A percentile compares a stretch with the other conserved stretches of the same genome.
phyloP scores from a whole-genome alignment of 257 asterid species.

The Gynochthodes officinalis region DNA sequence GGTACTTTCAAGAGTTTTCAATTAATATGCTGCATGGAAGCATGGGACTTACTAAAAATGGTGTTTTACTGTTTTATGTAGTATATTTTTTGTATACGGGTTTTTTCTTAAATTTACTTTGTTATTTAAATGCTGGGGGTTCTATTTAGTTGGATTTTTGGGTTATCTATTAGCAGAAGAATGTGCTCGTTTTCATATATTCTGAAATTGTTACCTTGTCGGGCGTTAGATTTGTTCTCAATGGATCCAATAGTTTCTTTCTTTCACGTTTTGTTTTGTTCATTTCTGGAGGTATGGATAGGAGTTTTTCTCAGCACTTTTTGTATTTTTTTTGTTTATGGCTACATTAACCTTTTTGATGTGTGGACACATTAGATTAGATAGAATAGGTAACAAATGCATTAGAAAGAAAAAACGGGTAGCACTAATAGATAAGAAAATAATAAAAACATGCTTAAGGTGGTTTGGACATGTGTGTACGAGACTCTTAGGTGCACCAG shows the following conservation, averaged over 20 bases:
- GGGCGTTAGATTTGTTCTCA: background rate
- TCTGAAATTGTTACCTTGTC: background rate
- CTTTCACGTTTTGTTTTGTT: background rate
- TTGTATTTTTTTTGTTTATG: background rate
- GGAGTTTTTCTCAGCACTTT: background rate
- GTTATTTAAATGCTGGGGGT: background rate
- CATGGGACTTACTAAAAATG: background rate
- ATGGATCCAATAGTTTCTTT: background rate
- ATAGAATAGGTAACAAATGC: no score
- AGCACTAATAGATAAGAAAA: no score
- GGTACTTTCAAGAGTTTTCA: background rate
- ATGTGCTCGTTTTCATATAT: no score
- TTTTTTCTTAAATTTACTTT: no score
- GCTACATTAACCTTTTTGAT: background rate
- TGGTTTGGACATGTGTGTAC: no score
- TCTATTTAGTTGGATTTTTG: background rate
- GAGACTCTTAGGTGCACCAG: no score
- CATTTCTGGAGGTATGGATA: background rate
- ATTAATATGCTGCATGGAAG: background rate
- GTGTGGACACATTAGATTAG: no score
- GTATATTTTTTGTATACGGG: background rate
- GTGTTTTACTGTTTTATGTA: background rate
- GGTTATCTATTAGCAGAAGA: background rate
- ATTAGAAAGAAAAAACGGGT: no score
- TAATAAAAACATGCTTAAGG: no score